Conservation (phyloP, 352 stramenopile species). For the Pythium sukuiense region DNA sequence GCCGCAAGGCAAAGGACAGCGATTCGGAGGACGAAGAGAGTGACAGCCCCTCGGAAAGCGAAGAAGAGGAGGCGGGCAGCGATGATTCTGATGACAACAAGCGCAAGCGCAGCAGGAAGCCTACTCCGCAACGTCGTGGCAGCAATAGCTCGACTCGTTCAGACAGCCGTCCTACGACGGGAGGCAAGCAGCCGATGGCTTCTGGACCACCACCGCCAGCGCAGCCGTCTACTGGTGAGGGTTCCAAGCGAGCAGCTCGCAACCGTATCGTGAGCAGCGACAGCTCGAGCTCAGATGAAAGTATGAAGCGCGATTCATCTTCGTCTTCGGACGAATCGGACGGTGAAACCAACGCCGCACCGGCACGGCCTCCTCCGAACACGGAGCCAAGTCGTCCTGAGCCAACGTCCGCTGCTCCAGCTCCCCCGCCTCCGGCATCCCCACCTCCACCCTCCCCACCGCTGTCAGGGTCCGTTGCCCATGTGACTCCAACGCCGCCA, state of each 20-base stretch:
- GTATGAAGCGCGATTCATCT: conserved; percentile 31
- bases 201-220: background rate
- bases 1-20: conserved; percentile 13
- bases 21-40: conserved; percentile 24
- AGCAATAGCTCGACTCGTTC: background rate
- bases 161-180: background rate
- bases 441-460: conserved; percentile 26
- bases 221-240: background rate
- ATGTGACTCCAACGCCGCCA: conserved; percentile 14
- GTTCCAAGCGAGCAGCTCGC: conserved; percentile 3
- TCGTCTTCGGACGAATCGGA: conserved; percentile 28
- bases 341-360: background rate
- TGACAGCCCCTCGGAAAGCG: conserved; percentile 21
- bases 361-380: background rate
- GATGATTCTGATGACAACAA: conserved; percentile 21
- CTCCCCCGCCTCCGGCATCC: conserved; percentile 22
- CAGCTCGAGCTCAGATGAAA: conserved; percentile 66
- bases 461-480: background rate
- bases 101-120: background rate
- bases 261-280: conserved; percentile 48
- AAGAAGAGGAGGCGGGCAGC: conserved; percentile 23
- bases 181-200: background rate
- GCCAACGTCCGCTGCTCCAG: background rate
- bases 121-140: conserved; percentile 4
- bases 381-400: background rate